Base-by-base conservation (phyloP, 306 rosid genomes). In the Alnus glutinosa region DNA sequence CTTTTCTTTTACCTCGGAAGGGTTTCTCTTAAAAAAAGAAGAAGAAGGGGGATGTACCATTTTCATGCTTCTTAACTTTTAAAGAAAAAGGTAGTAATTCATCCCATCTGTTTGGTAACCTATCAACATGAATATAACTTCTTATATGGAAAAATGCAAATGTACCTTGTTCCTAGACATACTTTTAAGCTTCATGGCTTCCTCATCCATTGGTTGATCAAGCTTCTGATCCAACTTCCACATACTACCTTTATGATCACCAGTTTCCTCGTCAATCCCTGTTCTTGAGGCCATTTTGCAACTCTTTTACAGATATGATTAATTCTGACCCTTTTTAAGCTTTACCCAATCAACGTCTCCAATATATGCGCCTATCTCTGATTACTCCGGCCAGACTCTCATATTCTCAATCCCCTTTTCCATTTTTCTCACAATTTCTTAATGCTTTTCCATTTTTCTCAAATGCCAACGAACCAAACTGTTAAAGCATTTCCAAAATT, bases 221-320 rank as follows among this genome's bases (percentile, higher is more conserved):
- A 79, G 37, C 64, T 71, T 64, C 52, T 49, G 71, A 79, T 79
- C 77, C 64, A 79, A 59, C 15, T 46, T 71, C 76, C 76, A 79
- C 13, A 58, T 58, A 13, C 77, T 32, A 34, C 74, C 72, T 71
- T 36, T 59, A 50, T 71, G 34, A 72, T 47, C 77, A 39, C 83
- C 91, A 70, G 68, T 75, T 14, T 88, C 91, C 54, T 81, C 94
- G 82, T 79, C 87, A 28, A 79, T 83, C 70, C 88, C 97, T 30
- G 68, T 89, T 84, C 89, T 82, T 74, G 94, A 85, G 78, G 80
- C 86, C 97, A 88, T 2, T 94, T 84, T 81, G 48, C 77, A 70
- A 42, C 78, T 59, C 36, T 73, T 34, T 83, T 84, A 49, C 75
- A 70, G 76, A 49, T 49, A 73, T 32, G 77, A 86, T 23, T 23